Conservation (phyloP, 441 rosid species). For the Brassica balearica region DNA sequence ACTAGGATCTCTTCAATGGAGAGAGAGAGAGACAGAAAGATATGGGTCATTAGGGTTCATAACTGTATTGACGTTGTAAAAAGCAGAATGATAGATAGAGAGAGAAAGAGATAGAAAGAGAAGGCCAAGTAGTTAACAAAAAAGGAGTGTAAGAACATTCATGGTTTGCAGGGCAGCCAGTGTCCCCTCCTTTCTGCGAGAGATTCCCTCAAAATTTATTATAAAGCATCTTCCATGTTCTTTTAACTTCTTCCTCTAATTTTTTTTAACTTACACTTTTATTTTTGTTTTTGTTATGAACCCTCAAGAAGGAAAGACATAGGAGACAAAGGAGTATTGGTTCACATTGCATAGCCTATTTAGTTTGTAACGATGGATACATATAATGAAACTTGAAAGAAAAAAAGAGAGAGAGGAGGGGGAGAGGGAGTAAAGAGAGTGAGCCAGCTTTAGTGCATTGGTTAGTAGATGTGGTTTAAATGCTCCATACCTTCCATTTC, state of each 20-base stretch:
- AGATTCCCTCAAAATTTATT: slow-evolving; percentile 46
- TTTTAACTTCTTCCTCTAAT: slow-evolving; percentile 18
- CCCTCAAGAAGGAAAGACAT: slow-evolving; percentile 34
- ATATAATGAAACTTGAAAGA: slow-evolving; percentile 18
- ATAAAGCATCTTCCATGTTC: slow-evolving; percentile 39
- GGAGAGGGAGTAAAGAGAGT: slow-evolving; percentile 66
- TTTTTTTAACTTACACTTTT: neutral
- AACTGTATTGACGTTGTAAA: slow-evolving; percentile 27
- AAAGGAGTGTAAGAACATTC: slow-evolving; percentile 23
- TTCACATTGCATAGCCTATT: slow-evolving; percentile 40
- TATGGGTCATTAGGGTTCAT: slow-evolving; percentile 36
- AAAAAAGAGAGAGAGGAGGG: slow-evolving; percentile 14
- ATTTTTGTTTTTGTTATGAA: neutral
- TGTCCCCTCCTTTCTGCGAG: slow-evolving; percentile 44
- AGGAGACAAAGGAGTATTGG: slow-evolving; percentile 49
- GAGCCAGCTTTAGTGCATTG: slow-evolving; percentile 69
- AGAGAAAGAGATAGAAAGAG: slow-evolving; percentile 16
- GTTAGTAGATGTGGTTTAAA: slow-evolving; percentile 77
- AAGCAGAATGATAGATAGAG: slow-evolving; percentile 1
- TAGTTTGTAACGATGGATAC: slow-evolving; percentile 33
- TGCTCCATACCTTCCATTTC: slow-evolving; percentile 55
- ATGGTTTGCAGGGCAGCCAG: slow-evolving; percentile 42
- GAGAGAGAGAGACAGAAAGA: slow-evolving; percentile 17
- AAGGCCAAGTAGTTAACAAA: slow-evolving; percentile 6
- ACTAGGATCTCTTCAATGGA: neutral